A percentile compares a stretch with the other conserved stretches of the same genome.
Evolutionary conservation across 495 filamentous ascomycete genomes (phyloP).

Genomic region (Staphylotrichum tortipilum): DNA sequence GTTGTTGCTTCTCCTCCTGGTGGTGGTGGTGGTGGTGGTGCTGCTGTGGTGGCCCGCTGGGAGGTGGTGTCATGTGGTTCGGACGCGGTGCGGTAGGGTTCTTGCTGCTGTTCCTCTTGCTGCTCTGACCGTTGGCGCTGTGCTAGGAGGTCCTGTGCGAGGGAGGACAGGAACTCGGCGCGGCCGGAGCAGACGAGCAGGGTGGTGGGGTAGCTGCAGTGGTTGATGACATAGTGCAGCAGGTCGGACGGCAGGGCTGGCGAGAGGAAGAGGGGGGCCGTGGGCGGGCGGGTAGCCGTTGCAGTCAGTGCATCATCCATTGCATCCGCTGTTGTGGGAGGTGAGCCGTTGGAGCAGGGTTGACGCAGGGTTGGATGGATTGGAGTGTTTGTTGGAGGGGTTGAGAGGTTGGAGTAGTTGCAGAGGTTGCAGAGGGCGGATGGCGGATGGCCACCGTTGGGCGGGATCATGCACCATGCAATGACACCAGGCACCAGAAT

Average conservation of each 20-base stretch:
- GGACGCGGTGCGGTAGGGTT: background rate
- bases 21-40: background rate
- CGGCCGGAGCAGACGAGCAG: constrained; percentile 64
- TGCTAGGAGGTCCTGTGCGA: constrained; percentile 28
- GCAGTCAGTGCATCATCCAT: constrained; percentile 4
- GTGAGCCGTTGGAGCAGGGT: no score
- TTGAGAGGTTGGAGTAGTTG: no score
- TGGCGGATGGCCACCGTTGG: no score
- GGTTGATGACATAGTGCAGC: constrained; percentile 52
- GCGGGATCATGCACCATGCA: background rate
- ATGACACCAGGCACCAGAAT: background rate
- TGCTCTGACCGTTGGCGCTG: background rate
- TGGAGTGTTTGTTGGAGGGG: no score
- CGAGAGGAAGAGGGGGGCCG: constrained; percentile 40
- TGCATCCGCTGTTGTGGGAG: background rate
- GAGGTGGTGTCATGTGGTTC: background rate
- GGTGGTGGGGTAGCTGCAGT: constrained; percentile 45
- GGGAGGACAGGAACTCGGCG: constrained; percentile 49
- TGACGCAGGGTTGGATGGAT: no score
- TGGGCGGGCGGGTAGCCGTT: no score
- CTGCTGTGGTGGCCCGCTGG: constrained; percentile 4
- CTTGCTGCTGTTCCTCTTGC: background rate
- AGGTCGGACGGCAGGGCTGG: constrained; percentile 50
- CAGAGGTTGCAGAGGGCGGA: no score
- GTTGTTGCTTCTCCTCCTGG: background rate